phyloP scores from a whole-genome alignment of 768 basidiomycete genomes.

The Lentinula detonsa region DNA sequence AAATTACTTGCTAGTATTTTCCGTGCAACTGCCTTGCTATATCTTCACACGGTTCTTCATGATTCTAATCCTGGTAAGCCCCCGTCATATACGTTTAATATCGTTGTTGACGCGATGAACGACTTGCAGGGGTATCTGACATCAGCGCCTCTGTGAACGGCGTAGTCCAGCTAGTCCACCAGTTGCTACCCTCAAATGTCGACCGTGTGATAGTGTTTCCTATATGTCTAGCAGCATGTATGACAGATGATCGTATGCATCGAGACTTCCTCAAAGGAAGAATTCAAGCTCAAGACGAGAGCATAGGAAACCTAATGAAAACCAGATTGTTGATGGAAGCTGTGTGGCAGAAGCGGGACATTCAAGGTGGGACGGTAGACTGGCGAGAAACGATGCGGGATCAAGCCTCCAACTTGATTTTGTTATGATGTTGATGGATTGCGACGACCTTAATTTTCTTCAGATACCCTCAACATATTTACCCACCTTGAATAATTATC shows the following conservation, averaged over 20 bases:
- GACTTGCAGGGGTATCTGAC: conserved; percentile 58
- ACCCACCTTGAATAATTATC: neutral
- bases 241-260: conserved; percentile 58
- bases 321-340: conserved; percentile 58
- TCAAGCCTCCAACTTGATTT: conserved; percentile 40
- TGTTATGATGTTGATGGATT: conserved; percentile 31
- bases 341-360: conserved; percentile 64
- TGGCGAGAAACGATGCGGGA: conserved; percentile 57
- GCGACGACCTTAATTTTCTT: neutral
- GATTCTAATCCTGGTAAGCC: conserved; percentile 62
- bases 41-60: conserved; percentile 66
- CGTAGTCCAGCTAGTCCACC: conserved; percentile 47
- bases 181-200: conserved; percentile 48
- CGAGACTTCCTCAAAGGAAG: conserved; percentile 56
- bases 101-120: neutral
- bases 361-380: conserved; percentile 45
- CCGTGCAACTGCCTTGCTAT: conserved; percentile 59
- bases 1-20: conserved; percentile 49
- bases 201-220: conserved; percentile 72
- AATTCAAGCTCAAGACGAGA: conserved; percentile 47
- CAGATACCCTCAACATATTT: neutral
- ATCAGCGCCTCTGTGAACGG: conserved; percentile 52
- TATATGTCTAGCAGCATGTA: conserved; percentile 65
- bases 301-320: conserved; percentile 55
- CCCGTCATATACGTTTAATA: neutral